These are phyloP conservation scores for Monosporascus cannonballus DNA, from an alignment of 2,329 filamentous ascomycete species.

Conservation along the genomic window DNA sequence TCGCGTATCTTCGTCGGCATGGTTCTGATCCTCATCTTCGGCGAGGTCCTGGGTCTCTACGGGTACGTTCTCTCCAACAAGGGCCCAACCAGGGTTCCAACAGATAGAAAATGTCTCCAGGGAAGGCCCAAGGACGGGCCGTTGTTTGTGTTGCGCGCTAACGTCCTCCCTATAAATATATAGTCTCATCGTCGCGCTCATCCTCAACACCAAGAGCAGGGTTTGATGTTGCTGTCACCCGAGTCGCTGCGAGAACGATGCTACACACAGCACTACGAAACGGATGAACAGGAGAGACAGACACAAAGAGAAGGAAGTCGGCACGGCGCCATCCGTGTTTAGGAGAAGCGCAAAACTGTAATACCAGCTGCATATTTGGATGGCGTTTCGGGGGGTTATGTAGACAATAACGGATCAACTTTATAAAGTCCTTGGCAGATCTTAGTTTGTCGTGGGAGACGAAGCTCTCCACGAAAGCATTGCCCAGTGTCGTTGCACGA, in stretches of 20 bases:
- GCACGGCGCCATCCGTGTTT: conserved; percentile 1
- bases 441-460: no score
- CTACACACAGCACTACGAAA: no score
- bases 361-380: conserved; percentile 29
- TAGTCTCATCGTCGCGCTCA: conserved; percentile 86
- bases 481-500: not conserved
- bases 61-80: conserved; percentile 55
- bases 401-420: conserved; percentile 12
- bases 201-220: conserved; percentile 82
- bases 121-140: no score
- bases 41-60: conserved; percentile 93
- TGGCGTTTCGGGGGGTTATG: conserved; percentile 30
- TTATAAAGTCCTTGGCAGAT: no score
- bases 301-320: not conserved
- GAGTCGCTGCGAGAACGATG: no score
- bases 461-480: no score
- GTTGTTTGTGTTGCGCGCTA: no score
- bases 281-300: not conserved
- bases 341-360: conserved; percentile 21
- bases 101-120: no score
- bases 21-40: conserved; percentile 98
- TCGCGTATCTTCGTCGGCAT: conserved; percentile 96
- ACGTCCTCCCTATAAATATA: no score
- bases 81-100: no score
- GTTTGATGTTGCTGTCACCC: conserved; percentile 34